Evolutionary conservation across 2,329 filamentous ascomycete genomes (phyloP).

Genomic region (Juglanconis juglandina): DNA sequence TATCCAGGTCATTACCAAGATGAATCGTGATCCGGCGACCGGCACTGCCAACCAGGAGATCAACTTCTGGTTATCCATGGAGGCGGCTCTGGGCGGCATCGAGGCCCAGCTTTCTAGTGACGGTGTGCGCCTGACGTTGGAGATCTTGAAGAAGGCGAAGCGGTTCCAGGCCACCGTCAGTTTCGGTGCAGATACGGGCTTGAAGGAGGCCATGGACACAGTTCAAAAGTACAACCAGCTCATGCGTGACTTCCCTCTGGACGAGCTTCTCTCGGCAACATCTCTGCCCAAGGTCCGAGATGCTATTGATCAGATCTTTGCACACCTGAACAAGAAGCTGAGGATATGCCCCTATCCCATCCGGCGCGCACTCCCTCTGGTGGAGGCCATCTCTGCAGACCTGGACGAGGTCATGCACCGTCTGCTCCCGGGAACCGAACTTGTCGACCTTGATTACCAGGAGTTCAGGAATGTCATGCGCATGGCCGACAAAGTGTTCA

Average conservation of each 20-base stretch:
- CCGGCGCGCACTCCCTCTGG: constrained; percentile 83
- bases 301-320: constrained; percentile 84
- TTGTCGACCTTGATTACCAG: constrained; percentile 88
- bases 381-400: constrained; percentile 93
- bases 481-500: constrained; percentile 80
- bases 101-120: constrained; percentile 84
- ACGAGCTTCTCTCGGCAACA: constrained; percentile 89
- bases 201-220: constrained; percentile 93
- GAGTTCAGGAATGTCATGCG: constrained; percentile 87
- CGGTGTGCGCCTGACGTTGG: constrained; percentile 85
- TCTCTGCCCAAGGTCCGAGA: constrained; percentile 86
- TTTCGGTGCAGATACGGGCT: constrained; percentile 90
- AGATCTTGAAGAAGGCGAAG: constrained; percentile 94
- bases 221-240: constrained; percentile 99
- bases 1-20: constrained; percentile 93
- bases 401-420: constrained; percentile 82
- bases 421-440: constrained; percentile 76
- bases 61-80: constrained; percentile 98
- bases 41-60: constrained; percentile 92
- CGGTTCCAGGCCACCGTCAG: constrained; percentile 97
- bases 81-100: constrained; percentile 86
- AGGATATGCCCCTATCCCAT: constrained; percentile 96
- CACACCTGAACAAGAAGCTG: constrained; percentile 95
- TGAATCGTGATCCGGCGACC: constrained; percentile 75
- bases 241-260: constrained; percentile 95